Evolutionary conservation across 495 filamentous ascomycete genomes (phyloP), one percentile per base, ranked within the genome.

Genomic region (Tuber brumale): DNA sequence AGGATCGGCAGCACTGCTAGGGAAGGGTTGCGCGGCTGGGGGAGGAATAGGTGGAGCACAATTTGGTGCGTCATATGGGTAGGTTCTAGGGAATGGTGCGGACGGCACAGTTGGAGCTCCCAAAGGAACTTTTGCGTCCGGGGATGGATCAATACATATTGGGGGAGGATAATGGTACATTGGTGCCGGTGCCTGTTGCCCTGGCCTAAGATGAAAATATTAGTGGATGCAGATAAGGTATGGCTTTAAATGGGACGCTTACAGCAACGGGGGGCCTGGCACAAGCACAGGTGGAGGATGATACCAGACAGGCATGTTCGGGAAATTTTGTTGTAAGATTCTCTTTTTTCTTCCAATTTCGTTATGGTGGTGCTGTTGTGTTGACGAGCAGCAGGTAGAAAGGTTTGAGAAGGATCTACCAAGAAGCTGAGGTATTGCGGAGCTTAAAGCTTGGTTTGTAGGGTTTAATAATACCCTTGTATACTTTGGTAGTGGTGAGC

Each of bases 121-220:
- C 37, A 73, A 72, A 69, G 80, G 79, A 66, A 78, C 44, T 48
- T 72, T 71, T 27, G 73, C 80, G 23, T 79, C 76, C 31, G 81
- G 79, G 4, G 76, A 81, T 12, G 79, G 73, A 39, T 81, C 80
- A 42, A 81, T 74, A 31, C 79, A 81, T 35, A 81, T 57, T 48
- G 80, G 80, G 31, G 80, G 73, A 42, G 80, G 75, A 72, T 81
- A 79, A 74, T 81, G 81, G 70, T 81, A 81, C 73, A 81, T 45
- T 69, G 80, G 80, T 69, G 80, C 79, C 19, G 74, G 77, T 37
- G 57, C 48, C 42, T 76, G 79, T 31, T 71, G 74, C 31, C 80
- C 80, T 31, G 70, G 61, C 41, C 80, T 81, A 71, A n/a, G 31
- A 71, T 23, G 35, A 23, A 79, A 27, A 75, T 61, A 46, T 80